Evolutionary conservation across 805 yeast species (phyloP), one percentile per base, ranked within the genome.

Genomic region (Cyberlindnera xylosilytica): DNA sequence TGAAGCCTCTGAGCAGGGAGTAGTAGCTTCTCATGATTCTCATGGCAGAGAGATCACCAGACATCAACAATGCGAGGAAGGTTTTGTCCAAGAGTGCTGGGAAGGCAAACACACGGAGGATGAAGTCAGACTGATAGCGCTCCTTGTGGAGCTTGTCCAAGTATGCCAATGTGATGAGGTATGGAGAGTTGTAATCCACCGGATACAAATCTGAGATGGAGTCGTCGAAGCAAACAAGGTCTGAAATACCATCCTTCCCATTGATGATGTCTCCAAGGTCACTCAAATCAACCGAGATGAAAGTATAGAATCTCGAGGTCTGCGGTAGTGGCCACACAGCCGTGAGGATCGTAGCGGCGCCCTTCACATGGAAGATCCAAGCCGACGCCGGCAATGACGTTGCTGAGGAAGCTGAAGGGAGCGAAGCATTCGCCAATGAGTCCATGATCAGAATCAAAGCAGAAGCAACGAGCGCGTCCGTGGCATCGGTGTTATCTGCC

Each of bases 361-460:
- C 98, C 54, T 93, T 86, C 11, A 91, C 97, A 57, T 91, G 97
- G 69, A 87, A 93, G 43, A 91, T 81, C 98, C 98, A 91, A 0
- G 97, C 96, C 4, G 93, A 81, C 2, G 97, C 90, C 1, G 97
- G 95, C 44, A 89, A 63, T 3, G 89, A 81, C 6, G 70, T 63
- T 13, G 62, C 58, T 4, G 64, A 58, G 3, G 60, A 43, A 3
- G 60, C 42, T 0, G 58, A 41, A 7, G 66, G 65, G 22, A 61
- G 34, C 78, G 95, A 78, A 0, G 97, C 97, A 63, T 90, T 90
- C 3, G 97, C 97, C 50, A 88, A 68, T 0, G 97, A 87, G 61
- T 91, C 98, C 86, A 91, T 86, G 42, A 89, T 89, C 42, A 91
- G 68, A 29, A 91, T 80, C 48, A 90, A 72, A 0, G 97, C 96